Conservation (phyloP, 2,329 filamentous ascomycete species). For the Claviceps monticola region DNA sequence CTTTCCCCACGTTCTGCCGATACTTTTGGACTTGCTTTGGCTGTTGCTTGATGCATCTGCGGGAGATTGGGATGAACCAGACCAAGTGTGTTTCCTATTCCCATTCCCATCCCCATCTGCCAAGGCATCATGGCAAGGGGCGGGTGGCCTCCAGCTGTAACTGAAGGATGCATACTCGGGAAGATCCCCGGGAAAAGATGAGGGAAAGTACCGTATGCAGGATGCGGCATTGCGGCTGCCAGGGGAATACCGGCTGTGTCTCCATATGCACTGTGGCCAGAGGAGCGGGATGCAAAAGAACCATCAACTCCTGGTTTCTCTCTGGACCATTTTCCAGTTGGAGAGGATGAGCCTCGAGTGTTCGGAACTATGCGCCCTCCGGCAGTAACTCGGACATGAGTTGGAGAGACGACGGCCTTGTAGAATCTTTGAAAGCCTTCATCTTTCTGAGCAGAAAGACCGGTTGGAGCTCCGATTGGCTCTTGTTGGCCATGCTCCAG, state of each 20-base stretch:
- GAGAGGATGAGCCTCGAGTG: conserved; percentile 38
- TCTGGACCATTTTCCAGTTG: conserved; percentile 35
- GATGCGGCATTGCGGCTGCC: conserved; percentile 11
- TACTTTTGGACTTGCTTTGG: conserved; percentile 10
- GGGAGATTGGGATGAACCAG: conserved; percentile 13
- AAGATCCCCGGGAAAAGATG: conserved; percentile 20
- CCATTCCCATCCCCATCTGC: conserved; percentile 21
- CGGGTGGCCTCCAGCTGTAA: conserved; percentile 16
- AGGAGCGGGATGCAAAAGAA: conserved; percentile 8
- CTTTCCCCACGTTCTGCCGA: conserved; percentile 11
- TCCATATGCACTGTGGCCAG: conserved; percentile 8
- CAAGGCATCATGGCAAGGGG: conserved; percentile 26
- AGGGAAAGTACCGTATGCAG: conserved; percentile 15
- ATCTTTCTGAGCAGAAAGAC: conserved; percentile 38
- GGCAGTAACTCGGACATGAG: conserved; percentile 52
- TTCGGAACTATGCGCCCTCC: conserved; percentile 55
- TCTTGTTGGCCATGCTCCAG: conserved; percentile 29
- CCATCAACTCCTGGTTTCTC: conserved; percentile 21
- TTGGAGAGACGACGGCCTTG: conserved; percentile 53
- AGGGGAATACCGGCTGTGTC: conserved; percentile 5
- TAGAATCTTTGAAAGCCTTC: conserved; percentile 57
- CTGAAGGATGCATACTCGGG: conserved; percentile 16
- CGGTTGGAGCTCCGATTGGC: conserved; percentile 39
- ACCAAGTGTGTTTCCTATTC: conserved; percentile 12
- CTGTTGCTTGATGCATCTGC: conserved; percentile 9